phyloP scores from a whole-genome alignment of 163 green algal genomes.

The Coccomyxa subellipsoidea region DNA sequence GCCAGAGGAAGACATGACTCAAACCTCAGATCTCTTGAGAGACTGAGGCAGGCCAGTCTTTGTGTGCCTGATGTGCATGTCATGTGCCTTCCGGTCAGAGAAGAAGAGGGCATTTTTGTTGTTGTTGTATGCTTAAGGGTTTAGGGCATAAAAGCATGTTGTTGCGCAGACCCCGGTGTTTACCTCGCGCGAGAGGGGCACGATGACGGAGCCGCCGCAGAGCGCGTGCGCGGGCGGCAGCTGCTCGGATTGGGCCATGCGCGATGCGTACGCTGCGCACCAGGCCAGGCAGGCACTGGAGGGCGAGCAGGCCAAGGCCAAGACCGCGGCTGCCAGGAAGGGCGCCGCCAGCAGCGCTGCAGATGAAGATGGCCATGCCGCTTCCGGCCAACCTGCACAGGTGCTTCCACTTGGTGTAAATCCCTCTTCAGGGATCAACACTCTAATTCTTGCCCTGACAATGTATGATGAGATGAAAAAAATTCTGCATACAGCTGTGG shows the following conservation, averaged over 20 bases:
- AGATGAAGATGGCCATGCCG: not conserved
- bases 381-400: not conserved
- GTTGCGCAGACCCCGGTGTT: slow-evolving; percentile 69
- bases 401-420: not conserved
- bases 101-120: not conserved
- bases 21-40: too few relatives aligned
- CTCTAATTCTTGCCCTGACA: not conserved
- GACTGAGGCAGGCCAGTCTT: too few relatives aligned
- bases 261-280: slow-evolving; percentile 87
- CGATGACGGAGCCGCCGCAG: slow-evolving; percentile 78
- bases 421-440: too few relatives aligned
- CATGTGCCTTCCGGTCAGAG: not conserved
- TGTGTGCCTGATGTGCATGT: too few relatives aligned
- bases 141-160: too few relatives aligned
- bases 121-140: not conserved
- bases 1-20: too few relatives aligned
- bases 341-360: not conserved
- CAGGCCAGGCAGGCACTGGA: slow-evolving; percentile 64
- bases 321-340: slow-evolving; percentile 50
- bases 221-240: slow-evolving; percentile 53
- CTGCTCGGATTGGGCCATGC: slow-evolving; percentile 62
- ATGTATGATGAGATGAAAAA: not conserved
- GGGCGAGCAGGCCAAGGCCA: slow-evolving; percentile 58
- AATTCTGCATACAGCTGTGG: not conserved
- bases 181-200: slow-evolving; percentile 62